Evolutionary conservation across 2,329 filamentous ascomycete species (phyloP).

Genomic region (Trichoderma simmonsii): DNA sequence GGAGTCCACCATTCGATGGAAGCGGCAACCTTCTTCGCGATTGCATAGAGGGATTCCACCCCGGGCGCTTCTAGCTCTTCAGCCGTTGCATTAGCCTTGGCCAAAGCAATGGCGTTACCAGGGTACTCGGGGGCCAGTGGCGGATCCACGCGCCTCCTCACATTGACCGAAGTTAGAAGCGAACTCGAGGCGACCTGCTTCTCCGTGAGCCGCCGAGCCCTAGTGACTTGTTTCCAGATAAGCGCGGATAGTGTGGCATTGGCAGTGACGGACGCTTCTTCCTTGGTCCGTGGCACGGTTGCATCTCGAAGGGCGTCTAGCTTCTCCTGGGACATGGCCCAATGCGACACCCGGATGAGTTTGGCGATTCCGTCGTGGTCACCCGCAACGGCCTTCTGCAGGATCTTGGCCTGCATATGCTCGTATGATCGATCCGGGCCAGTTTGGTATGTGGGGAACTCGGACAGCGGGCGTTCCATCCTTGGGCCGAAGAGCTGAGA

Average conservation of each 20-base stretch:
- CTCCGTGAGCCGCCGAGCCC: slow-evolving; percentile 17
- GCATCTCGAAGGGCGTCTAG: slow-evolving; percentile 13
- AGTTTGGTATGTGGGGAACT: slow-evolving; percentile 12
- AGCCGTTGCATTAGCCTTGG: slow-evolving; percentile 11
- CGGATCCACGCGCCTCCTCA: slow-evolving; percentile 18
- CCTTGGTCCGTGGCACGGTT: slow-evolving; percentile 5
- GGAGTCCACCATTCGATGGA: slow-evolving; percentile 18
- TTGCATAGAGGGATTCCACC: slow-evolving; percentile 8
- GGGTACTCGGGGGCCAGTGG: slow-evolving; percentile 18
- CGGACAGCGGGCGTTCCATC: slow-evolving; percentile 13
- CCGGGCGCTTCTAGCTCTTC: slow-evolving; percentile 12
- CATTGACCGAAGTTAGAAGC: slow-evolving; percentile 18
- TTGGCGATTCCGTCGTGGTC: slow-evolving; percentile 13
- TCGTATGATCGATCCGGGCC: slow-evolving; percentile 17
- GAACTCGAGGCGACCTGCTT: slow-evolving; percentile 16
- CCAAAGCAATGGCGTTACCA: slow-evolving; percentile 18
- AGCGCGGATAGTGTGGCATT: slow-evolving; percentile 19
- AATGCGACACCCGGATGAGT: slow-evolving; percentile 16
- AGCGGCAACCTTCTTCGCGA: slow-evolving; percentile 16
- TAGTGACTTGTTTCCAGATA: slow-evolving; percentile 19
- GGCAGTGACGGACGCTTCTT: slow-evolving; percentile 9
- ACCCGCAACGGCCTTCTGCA: slow-evolving; percentile 15
- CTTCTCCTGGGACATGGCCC: slow-evolving; percentile 14
- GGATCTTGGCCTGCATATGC: slow-evolving; percentile 13
- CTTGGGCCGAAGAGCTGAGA: slow-evolving; percentile 8